Evolutionary conservation across 495 filamentous ascomycete genomes (phyloP).

Genomic region (Massariosphaeria phaeospora): DNA sequence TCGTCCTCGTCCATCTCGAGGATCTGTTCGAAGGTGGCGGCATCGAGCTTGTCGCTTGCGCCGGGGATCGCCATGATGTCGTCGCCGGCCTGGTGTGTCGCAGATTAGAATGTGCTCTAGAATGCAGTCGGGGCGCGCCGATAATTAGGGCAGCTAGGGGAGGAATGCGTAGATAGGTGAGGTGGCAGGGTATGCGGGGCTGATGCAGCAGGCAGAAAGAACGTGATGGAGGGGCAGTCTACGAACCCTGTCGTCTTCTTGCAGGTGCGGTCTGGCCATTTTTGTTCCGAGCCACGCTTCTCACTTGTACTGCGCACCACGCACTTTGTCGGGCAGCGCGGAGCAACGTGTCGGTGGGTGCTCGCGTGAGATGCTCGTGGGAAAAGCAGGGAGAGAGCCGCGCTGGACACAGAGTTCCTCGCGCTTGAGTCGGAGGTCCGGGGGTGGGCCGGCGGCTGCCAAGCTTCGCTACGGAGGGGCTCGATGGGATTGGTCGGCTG

Average conservation of each 20-base stretch:
- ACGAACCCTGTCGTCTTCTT: constrained; percentile 31
- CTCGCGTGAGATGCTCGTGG: neutral
- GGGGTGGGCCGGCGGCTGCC: no score
- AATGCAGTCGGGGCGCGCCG: neutral
- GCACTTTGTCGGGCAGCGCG: neutral
- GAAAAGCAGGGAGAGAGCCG: neutral
- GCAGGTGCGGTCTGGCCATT: constrained; percentile 25
- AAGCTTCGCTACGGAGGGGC: neutral
- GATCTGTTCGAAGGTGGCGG: constrained; percentile 82
- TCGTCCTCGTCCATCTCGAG: constrained; percentile 93
- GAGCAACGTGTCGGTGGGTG: neutral
- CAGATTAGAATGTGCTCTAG: constrained; percentile 2
- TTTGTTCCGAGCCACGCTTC: no score
- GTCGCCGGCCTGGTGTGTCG: constrained; percentile 45
- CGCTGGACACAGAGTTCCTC: neutral
- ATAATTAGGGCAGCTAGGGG: neutral
- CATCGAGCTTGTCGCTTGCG: constrained; percentile 69
- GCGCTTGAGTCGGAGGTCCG: neutral
- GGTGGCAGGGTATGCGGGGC: neutral
- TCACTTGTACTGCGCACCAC: no score
- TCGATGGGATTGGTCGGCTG: constrained; percentile 1
- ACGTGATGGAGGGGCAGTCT: constrained; percentile 28
- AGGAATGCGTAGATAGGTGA: neutral
- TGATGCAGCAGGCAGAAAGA: neutral
- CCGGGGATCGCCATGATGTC: constrained; percentile 49